Conservation (phyloP, 1,284 basidiomycete genomes). For the Puccinia horiana region DNA sequence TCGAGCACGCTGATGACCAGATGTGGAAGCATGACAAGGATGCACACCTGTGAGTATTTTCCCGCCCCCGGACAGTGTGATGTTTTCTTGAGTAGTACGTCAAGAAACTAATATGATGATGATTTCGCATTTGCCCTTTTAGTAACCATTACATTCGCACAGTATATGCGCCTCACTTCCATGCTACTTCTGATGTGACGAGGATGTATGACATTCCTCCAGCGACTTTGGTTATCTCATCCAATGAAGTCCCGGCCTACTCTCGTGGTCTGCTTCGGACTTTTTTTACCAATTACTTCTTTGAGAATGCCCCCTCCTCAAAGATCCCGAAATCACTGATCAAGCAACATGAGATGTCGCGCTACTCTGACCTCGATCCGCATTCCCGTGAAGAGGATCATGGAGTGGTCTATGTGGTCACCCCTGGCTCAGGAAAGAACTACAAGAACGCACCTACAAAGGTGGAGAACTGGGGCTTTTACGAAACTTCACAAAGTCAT, state of each 20-base stretch:
- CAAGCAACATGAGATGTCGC: conserved; percentile 41
- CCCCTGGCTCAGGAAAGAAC: conserved; percentile 53
- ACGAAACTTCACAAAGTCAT: conserved; percentile 47
- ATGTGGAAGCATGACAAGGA: conserved; percentile 53
- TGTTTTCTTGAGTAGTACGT: background rate
- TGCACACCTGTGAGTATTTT: conserved; percentile 51
- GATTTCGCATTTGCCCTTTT: background rate
- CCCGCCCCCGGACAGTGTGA: background rate
- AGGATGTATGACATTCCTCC: conserved; percentile 47
- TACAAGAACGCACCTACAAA: conserved; percentile 50
- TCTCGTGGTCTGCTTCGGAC: conserved; percentile 54
- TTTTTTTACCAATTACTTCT: conserved; percentile 50
- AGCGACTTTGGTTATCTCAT: conserved; percentile 52
- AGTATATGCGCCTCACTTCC: conserved; percentile 52
- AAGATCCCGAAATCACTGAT: conserved; percentile 36
- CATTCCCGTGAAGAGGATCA: conserved; percentile 40
- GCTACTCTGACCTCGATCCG: conserved; percentile 47
- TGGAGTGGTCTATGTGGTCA: conserved; percentile 51
- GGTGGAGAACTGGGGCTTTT: conserved; percentile 54
- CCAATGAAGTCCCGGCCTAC: conserved; percentile 53
- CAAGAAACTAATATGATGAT: background rate
- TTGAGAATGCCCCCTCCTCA: conserved; percentile 46
- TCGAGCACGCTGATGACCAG: conserved; percentile 53
- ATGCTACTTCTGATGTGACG: conserved; percentile 41
- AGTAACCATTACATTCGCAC: conserved; percentile 51